Evolutionary conservation across 169 alveolate species (phyloP).

Genomic region (Plasmodium vinckei): DNA sequence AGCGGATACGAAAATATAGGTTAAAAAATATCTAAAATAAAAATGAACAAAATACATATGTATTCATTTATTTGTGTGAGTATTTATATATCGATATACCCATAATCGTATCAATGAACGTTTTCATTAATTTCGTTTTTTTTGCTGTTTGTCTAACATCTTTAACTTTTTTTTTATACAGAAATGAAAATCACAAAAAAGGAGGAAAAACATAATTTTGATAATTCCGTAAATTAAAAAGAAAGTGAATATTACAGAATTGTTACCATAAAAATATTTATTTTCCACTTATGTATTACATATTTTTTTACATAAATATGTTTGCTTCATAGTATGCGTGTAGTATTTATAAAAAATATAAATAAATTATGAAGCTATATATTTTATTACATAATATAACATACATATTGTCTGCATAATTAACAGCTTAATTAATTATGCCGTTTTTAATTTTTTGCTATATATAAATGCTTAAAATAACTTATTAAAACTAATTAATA

Average conservation of each 20-base stretch:
- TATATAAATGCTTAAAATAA: too few relatives aligned
- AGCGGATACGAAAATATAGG: slow-evolving; percentile 60
- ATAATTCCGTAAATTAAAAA: not conserved
- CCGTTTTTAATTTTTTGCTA: too few relatives aligned
- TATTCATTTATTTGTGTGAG: not conserved
- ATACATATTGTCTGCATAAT: too few relatives aligned
- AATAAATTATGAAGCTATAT: too few relatives aligned
- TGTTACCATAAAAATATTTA: not conserved
- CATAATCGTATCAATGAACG: not conserved
- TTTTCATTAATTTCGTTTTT: not conserved
- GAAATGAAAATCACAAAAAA: slow-evolving; percentile 48
- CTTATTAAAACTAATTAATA: too few relatives aligned
- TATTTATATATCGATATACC: slow-evolving; percentile 10
- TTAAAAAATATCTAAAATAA: not conserved
- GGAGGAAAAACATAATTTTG: slow-evolving; percentile 23
- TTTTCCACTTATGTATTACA: not conserved
- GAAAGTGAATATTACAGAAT: not conserved
- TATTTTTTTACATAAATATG: too few relatives aligned
- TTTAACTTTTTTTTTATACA: slow-evolving; percentile 5
- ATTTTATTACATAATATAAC: too few relatives aligned
- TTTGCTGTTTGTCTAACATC: not conserved
- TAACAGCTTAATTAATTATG: too few relatives aligned
- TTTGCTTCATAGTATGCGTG: too few relatives aligned
- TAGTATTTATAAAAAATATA: too few relatives aligned
- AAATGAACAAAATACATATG: not conserved